phyloP scores from a whole-genome alignment of 2,329 filamentous ascomycete genomes.

The Epichloe typhina region DNA sequence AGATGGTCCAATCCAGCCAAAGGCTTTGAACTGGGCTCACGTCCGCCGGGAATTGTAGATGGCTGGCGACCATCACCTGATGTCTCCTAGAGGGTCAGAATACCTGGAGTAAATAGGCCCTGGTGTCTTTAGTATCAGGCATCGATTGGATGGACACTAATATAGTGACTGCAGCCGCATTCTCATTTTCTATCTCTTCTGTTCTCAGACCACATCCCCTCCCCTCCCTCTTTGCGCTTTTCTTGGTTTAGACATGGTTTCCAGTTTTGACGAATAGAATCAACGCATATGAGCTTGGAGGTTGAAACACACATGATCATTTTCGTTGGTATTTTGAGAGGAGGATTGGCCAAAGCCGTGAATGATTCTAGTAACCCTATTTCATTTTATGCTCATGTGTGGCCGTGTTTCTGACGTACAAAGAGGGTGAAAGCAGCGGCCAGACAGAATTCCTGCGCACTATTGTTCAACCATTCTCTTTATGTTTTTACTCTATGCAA shows the following conservation, averaged over 20 bases:
- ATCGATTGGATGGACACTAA: background rate
- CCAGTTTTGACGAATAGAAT: slow-evolving; percentile 1
- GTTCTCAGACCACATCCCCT: background rate
- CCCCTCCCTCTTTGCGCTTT: background rate
- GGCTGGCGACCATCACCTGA: slow-evolving; percentile 9
- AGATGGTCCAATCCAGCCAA: slow-evolving; percentile 11
- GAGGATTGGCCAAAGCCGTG: background rate
- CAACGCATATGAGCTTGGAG: background rate
- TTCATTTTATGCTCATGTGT: background rate
- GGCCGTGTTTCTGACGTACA: background rate
- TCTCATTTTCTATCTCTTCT: background rate
- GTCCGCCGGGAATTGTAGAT: slow-evolving; percentile 6
- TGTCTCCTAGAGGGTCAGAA: slow-evolving; percentile 5
- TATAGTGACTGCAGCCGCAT: background rate
- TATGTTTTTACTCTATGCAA: no score
- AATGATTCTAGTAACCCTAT: background rate
- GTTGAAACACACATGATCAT: background rate
- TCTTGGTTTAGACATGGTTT: slow-evolving; percentile 4
- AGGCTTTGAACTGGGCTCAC: slow-evolving; percentile 10
- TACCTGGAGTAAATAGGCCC: background rate
- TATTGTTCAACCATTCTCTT: background rate
- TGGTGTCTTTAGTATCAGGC: background rate
- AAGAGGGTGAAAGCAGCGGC: background rate
- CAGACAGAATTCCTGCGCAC: background rate
- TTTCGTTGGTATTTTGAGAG: background rate